phyloP scores from a whole-genome alignment of 495 filamentous ascomycete genomes.

The Podospora tetraspora region DNA sequence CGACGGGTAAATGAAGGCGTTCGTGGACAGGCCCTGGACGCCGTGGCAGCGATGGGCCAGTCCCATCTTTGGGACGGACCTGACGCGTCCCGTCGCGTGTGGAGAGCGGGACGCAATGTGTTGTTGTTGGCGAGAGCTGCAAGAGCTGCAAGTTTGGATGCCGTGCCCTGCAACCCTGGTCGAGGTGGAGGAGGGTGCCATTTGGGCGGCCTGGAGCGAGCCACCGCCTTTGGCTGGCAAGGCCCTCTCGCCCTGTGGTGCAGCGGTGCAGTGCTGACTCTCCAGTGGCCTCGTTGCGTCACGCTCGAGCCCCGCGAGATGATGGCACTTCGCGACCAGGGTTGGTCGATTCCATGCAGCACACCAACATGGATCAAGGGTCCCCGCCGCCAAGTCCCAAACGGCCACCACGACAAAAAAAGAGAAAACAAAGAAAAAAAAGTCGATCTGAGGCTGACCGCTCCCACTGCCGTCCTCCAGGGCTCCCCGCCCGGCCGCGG shows the following conservation, averaged over 20 bases:
- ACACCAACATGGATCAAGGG: background rate
- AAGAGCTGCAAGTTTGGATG: slow-evolving; percentile 3
- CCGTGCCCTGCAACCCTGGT: slow-evolving; percentile 1
- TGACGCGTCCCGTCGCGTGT: slow-evolving; percentile 11
- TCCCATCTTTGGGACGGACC: background rate
- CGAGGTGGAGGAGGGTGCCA: slow-evolving; percentile 6
- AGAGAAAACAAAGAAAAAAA: slow-evolving; percentile 7
- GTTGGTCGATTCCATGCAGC: background rate
- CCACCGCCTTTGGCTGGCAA: background rate
- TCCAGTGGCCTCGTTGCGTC: background rate
- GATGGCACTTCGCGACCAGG: background rate
- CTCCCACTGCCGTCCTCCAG: background rate
- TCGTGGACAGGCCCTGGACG: background rate
- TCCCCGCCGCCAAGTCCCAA: slow-evolving; percentile 10
- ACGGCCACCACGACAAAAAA: slow-evolving; percentile 9
- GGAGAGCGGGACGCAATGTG: slow-evolving; percentile 6
- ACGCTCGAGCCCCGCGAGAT: slow-evolving; percentile 8
- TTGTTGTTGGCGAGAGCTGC: slow-evolving; percentile 7
- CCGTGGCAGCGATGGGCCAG: background rate
- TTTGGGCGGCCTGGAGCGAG: slow-evolving; percentile 1
- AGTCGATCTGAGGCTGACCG: slow-evolving; percentile 11
- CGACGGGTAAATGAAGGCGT: slow-evolving; percentile 12
- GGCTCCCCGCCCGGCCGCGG: background rate
- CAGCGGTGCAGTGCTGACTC: background rate
- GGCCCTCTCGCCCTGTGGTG: background rate